These are phyloP conservation scores for Pyrenophora seminiperda DNA, from an alignment of 2,329 filamentous ascomycete species.

Conservation along the genomic window DNA sequence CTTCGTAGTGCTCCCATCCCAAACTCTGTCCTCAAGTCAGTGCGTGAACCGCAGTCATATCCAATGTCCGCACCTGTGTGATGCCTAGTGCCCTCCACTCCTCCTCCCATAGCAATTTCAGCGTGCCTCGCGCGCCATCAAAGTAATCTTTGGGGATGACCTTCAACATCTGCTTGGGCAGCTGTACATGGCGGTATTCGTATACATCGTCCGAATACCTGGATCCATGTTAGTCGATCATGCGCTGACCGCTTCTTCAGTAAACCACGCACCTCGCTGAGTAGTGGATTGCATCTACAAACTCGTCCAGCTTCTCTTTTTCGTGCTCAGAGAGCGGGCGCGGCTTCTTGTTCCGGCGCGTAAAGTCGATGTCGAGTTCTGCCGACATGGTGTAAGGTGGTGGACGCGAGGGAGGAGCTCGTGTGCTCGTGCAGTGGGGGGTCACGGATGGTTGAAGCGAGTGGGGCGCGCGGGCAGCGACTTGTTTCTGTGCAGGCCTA, in stretches of 20 bases:
- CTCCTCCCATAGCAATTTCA: slow-evolving; percentile 97
- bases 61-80: slow-evolving; percentile 73
- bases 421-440: slow-evolving; percentile 40
- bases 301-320: slow-evolving; percentile 84
- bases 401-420: slow-evolving; percentile 22
- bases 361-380: slow-evolving; percentile 73
- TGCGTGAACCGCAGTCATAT: background rate
- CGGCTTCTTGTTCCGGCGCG: slow-evolving; percentile 84
- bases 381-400: slow-evolving; percentile 32
- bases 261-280: slow-evolving; percentile 73
- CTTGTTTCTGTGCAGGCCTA: slow-evolving; percentile 3
- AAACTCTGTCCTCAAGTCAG: slow-evolving; percentile 69
- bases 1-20: slow-evolving; percentile 99
- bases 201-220: slow-evolving; percentile 93
- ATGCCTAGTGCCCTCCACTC: slow-evolving; percentile 98
- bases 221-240: slow-evolving; percentile 28
- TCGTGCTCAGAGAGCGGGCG: slow-evolving; percentile 80
- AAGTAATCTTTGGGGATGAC: slow-evolving; percentile 95
- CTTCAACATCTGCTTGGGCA: slow-evolving; percentile 98
- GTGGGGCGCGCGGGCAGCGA: slow-evolving; percentile 20
- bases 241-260: slow-evolving; percentile 16
- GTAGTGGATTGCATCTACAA: slow-evolving; percentile 92
- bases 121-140: slow-evolving; percentile 82
- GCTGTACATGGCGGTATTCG: slow-evolving; percentile 96
- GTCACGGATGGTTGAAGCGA: slow-evolving; percentile 21